Evolutionary conservation across 1,284 basidiomycete genomes (phyloP), one percentile per base, ranked within the genome.

Genomic region (Leccinum cinnamomeum): DNA sequence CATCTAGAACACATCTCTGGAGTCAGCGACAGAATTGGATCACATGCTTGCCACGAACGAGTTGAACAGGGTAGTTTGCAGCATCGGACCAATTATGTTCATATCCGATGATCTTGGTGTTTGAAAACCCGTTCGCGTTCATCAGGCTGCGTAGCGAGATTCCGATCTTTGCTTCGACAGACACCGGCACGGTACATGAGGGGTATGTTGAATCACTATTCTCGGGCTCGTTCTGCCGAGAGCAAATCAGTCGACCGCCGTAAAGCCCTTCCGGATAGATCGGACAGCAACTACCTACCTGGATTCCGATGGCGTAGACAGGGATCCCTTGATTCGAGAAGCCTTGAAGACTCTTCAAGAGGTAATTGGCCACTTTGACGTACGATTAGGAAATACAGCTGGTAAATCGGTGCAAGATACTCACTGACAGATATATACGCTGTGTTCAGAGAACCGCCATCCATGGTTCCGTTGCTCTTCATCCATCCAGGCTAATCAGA

Each of bases 11-110:
- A 44, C 18, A 14, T n/a, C 5, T 3, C 67, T 30, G 65, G 53
- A 5, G 20, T 50, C 53, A 20, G 41, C n/a, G n/a, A 10, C n/a
- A 18, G 10, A 44, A n/a, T 18, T 18, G 5, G 41, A 18, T 44
- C n/a, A 44, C 0, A 18, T 44, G 41, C 41, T 44, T 10, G n/a
- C n/a, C n/a, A 72, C 77, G 58, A 54, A 84, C 82, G 44, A 85
- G 72, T 56, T 81, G 76, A 10, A 81, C 75, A 12, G 84, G 81
- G 59, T 84, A 84, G 14, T 72, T 73, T 3, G 72, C 79, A 2
- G 81, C 81, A 67, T 82, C 78, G 41, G 73, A 70, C 83, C 83
- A 84, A 66, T 84, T 83, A 65, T 82, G 81, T 53, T 82, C 81
- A 63, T 78, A 82, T 35, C 81, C 82, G 50, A 83, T 73, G 54